These are phyloP conservation scores for Phytophthora europaea DNA, from an alignment of 352 stramenopile species.

Conservation along the genomic window DNA sequence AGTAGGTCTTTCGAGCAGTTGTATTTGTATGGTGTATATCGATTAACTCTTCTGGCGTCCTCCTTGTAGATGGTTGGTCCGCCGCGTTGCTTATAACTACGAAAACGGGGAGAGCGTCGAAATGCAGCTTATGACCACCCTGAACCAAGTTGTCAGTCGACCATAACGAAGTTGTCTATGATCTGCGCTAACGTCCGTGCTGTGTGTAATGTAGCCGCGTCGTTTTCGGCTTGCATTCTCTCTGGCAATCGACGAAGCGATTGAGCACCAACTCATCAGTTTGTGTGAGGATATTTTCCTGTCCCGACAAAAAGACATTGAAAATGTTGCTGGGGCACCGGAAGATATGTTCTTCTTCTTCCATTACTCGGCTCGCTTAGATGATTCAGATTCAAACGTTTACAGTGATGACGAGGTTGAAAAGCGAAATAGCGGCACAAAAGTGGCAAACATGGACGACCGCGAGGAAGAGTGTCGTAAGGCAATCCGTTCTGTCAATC, in stretches of 20 bases:
- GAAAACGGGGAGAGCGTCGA: slow-evolving; percentile 45
- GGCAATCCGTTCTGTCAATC: slow-evolving; percentile 14
- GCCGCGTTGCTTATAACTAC: slow-evolving; percentile 57
- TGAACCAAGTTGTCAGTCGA: slow-evolving; percentile 48
- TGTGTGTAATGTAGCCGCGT: slow-evolving; percentile 32
- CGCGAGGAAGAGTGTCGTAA: slow-evolving; percentile 22
- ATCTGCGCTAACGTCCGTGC: neutral
- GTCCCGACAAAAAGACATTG: neutral
- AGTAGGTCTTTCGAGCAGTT: slow-evolving; percentile 32
- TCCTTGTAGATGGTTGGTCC: slow-evolving; percentile 43
- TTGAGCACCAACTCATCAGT: slow-evolving; percentile 41
- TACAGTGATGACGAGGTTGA: slow-evolving; percentile 3
- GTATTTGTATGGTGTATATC: too few relatives aligned
- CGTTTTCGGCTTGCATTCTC: slow-evolving; percentile 51
- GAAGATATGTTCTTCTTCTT: slow-evolving; percentile 48
- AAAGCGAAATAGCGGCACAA: neutral
- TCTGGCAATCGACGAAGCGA: slow-evolving; percentile 45
- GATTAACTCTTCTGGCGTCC: neutral
- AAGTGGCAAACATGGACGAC: neutral
- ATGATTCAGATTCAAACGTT: neutral
- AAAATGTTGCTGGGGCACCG: neutral
- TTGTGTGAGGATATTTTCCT: slow-evolving; percentile 20
- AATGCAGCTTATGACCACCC: slow-evolving; percentile 28
- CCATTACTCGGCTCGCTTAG: slow-evolving; percentile 39
- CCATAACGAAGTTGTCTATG: neutral